Evolutionary conservation across 192 early-diverging fungal genomes (phyloP), one percentile per base, ranked within the genome.

Genomic region (Backusella tuberculispora): DNA sequence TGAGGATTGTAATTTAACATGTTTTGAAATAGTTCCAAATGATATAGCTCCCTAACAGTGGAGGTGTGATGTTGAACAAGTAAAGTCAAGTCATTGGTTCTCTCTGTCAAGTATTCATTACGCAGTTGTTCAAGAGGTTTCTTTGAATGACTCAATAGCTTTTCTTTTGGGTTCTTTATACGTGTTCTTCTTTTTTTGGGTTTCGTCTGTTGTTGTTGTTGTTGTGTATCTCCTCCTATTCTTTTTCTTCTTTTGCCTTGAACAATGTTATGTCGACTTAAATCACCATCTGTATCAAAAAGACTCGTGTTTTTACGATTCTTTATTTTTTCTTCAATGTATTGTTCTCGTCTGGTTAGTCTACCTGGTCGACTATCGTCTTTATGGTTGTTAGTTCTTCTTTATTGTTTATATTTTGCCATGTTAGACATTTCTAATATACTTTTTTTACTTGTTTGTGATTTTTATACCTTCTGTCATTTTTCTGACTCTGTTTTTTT

Each of bases 11-110:
- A 90, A 2, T 78, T 82, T 34, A 90, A 40, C 71, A 85, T 78
- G 9, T 80, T 81, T 41, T 83, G 79, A 73, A 82, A 84, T 4
- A 83, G 73, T 74, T 90, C 89, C 46, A 90, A 70, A 75, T 88
- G 86, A 47, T 85, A 90, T 9, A 90, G 71, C 75, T 92, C 88
- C 38, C 86, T 78, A n/a, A 85, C 79, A n/a, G 80, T 43, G 37
- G 75, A 74, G 46, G 90, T 88, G 71, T 90, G 87, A 43, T 76
- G 74, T 43, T 86, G 83, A 50, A 88, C 75, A 37, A 89, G 77
- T 24, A 74, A 66, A 29, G 84, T 83, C 26, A 92, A 74, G 17
- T 85, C 72, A 19, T 50, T 64, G 63, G 81, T 81, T 71, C 84
- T 74, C 37, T 86, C 81, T 6, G 37, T 63, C 15, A 86, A 76